Evolutionary conservation across 495 filamentous ascomycete genomes (phyloP), one percentile per base, ranked within the genome.

Genomic region (Talaromyces proteolyticus): DNA sequence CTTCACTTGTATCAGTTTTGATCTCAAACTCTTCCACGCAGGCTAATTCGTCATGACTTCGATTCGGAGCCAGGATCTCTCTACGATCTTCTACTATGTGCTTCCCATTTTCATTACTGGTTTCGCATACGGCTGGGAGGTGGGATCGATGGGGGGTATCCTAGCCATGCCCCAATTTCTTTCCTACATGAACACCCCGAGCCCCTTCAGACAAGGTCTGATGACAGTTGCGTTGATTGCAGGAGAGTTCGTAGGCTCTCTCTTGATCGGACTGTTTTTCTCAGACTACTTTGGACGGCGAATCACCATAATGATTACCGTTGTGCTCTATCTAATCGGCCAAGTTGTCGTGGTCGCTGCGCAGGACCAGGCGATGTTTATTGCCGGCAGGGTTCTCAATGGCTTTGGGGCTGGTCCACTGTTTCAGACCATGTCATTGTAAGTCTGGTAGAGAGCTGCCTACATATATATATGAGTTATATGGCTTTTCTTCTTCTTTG

Each of bases 331-430:
- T 6, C 48, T 51, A 20, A 49, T 48, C n/a, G 61, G 61, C 29
- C 49, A 57, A 42, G 56, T 56, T 19, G 36, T 58, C 7, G 46
- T 55, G 20, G 59, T 50, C 29, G 54, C 52, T 3, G 47, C 57
- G 6, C 18, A 40, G 18, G 53, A 55, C 2, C 54, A 51, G 8
- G 55, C 44, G 4, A 41, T 53, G 1, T 65, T 63, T 40, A 51
- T 65, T 12, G 60, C 53, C 8, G 62, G 55, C 5, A 60, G 62
- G 52, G 57, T 61, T 24, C 46, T 58, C 2, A 57, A 55, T 38
- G 55, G 51, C 11, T n/a, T 47, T 65, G 17, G 50, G 55, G 0
- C 25, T 57, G 42, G 54, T 6, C 11, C 16, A 17, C n/a, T 18
- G n/a, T 42, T 42, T 19, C 39, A 42, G 21, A 42, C 39, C 3